Conservation (phyloP, 495 filamentous ascomycete species). For the Penicillium herquei region DNA sequence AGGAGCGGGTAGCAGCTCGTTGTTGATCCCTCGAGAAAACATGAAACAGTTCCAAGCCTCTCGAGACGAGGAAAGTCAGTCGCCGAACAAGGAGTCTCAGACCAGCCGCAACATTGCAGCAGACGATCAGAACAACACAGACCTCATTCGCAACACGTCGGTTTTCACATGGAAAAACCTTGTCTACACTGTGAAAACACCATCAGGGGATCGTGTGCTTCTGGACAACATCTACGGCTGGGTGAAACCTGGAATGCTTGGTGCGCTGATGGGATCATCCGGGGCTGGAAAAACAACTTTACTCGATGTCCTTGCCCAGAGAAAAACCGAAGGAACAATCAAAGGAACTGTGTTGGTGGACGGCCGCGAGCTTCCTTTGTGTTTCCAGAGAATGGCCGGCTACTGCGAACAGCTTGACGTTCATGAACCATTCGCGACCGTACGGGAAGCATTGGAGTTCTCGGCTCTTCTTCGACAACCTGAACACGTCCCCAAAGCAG, state of each 20-base stretch:
- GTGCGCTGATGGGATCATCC: constrained; percentile 69
- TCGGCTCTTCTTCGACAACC: constrained; percentile 58
- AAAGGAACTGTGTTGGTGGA: constrained; percentile 83
- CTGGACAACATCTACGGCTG: constrained; percentile 83
- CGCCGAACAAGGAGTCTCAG: constrained; percentile 8
- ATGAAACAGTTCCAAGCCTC: constrained; percentile 21
- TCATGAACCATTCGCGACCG: constrained; percentile 56
- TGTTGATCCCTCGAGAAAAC: constrained; percentile 40
- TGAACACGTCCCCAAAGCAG: constrained; percentile 44
- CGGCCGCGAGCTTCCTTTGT: constrained; percentile 68
- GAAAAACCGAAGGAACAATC: constrained; percentile 83
- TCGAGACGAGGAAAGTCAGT: constrained; percentile 28
- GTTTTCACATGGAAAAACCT: constrained; percentile 63
- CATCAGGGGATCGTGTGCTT: constrained; percentile 43
- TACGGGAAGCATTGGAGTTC: constrained; percentile 61
- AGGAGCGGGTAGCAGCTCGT: constrained; percentile 23
- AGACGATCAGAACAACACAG: constrained; percentile 6
- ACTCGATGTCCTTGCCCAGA: constrained; percentile 53
- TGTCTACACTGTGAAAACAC: constrained; percentile 51
- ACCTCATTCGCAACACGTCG: constrained; percentile 48
- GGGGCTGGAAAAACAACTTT: constrained; percentile 50
- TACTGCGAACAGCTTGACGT: constrained; percentile 63
- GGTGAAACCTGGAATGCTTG: constrained; percentile 82
- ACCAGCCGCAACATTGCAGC: constrained; percentile 8
- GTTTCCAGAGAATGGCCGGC: constrained; percentile 70